These are phyloP conservation scores for Afroboletus lepidellus DNA, from an alignment of 1,284 basidiomycete species.

Conservation along the genomic window DNA sequence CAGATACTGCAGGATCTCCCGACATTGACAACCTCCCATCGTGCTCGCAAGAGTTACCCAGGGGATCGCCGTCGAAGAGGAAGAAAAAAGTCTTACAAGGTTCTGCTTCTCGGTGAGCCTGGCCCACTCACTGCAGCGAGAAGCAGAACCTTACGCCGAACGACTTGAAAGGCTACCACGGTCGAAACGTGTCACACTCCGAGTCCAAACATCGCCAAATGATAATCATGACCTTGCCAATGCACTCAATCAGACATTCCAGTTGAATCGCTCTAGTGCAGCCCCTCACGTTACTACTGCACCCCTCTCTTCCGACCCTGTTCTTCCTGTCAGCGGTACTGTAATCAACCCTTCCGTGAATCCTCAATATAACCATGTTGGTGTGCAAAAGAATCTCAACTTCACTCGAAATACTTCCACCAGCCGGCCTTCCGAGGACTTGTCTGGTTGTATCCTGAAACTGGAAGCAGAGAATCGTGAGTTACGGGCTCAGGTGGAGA, in stretches of 20 bases:
- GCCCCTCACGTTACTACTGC: conserved; percentile 6
- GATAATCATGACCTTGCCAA: conserved; percentile 21
- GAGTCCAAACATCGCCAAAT: not conserved
- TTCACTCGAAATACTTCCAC: conserved; percentile 17
- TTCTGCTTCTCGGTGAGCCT: conserved; percentile 34
- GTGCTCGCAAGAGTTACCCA: not conserved
- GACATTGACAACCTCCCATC: not conserved
- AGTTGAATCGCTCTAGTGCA: conserved; percentile 20
- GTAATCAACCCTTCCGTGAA: conserved; percentile 1
- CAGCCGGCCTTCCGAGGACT: conserved; percentile 5
- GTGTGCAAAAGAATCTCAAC: conserved; percentile 26
- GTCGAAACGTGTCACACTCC: conserved; percentile 1
- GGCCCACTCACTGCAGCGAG: conserved; percentile 30
- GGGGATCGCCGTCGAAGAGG: conserved; percentile 10
- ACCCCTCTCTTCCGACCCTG: conserved; percentile 1
- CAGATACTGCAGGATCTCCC: not conserved
- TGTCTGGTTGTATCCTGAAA: conserved; percentile 17
- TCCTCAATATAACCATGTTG: conserved; percentile 22
- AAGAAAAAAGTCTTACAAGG: conserved; percentile 24
- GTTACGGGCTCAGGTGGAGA: conserved; percentile 12
- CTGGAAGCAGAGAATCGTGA: conserved; percentile 20
- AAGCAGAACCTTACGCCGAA: conserved; percentile 29
- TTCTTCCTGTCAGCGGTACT: conserved; percentile 2
- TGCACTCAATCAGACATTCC: conserved; percentile 30
- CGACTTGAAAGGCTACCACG: conserved; percentile 24